Conservation (phyloP, 106 monocot species). For the Alisma plantagoaquatica region DNA sequence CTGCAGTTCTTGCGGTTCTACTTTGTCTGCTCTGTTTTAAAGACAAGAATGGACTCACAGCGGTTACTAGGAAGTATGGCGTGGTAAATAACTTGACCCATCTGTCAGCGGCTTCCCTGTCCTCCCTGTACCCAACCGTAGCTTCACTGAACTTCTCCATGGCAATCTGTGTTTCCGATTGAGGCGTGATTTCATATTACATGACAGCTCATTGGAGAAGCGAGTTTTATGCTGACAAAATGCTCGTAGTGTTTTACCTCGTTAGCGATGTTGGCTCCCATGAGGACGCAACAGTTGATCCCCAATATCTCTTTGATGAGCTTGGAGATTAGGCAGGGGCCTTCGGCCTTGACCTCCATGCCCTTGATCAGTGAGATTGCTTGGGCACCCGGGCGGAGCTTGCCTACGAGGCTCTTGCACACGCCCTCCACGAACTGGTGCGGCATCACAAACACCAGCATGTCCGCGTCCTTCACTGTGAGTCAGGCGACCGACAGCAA, state of each 20-base stretch:
- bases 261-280: constrained; percentile 91
- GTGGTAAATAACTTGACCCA: constrained; percentile 63
- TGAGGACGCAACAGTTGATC: constrained; percentile 82
- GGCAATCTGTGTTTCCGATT: constrained; percentile 92
- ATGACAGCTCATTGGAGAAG: too few species aligned
- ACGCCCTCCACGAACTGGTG: constrained; percentile 78
- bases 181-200: too few species aligned
- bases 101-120: constrained; percentile 55
- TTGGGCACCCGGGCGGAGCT: constrained; percentile 41
- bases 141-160: constrained; percentile 85
- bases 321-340: constrained; percentile 84
- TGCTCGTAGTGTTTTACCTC: too few species aligned
- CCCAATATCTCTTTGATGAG: constrained; percentile 64
- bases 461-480: constrained; percentile 72
- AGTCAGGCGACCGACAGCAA: too few species aligned
- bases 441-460: constrained; percentile 86
- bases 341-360: constrained; percentile 89
- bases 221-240: too few species aligned
- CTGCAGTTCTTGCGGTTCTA: too few species aligned
- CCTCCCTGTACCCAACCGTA: constrained; percentile 60
- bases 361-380: constrained; percentile 95
- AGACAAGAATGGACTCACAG: constrained; percentile 34
- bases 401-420: constrained; percentile 64
- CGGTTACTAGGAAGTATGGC: constrained; percentile 72
- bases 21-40: too few species aligned